A percentile compares a stretch with the other conserved stretches of the same genome.
Evolutionary conservation across 495 filamentous ascomycete species (phyloP).

Genomic region (Amniculicola lignicola): DNA sequence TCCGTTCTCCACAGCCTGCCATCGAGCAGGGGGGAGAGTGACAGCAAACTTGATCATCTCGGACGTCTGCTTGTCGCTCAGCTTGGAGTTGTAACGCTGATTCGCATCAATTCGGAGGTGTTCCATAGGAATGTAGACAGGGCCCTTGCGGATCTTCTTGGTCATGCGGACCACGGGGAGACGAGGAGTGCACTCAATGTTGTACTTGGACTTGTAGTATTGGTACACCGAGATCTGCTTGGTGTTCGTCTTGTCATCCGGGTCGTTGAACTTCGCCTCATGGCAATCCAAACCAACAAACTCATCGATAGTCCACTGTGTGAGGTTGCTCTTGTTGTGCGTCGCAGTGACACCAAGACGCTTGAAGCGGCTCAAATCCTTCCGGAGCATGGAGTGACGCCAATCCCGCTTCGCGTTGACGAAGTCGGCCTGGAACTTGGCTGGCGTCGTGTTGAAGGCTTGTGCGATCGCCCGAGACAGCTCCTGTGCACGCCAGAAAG

Average conservation of each 20-base stretch:
- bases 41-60: conserved; percentile 88
- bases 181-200: conserved; percentile 52
- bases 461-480: conserved; percentile 37
- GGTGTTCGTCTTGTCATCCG: conserved; percentile 43
- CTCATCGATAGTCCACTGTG: conserved; percentile 59
- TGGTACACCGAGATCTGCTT: conserved; percentile 59
- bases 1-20: conserved; percentile 59
- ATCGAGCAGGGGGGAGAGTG: conserved; percentile 60
- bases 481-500: conserved; percentile 59
- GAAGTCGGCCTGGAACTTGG: conserved; percentile 16
- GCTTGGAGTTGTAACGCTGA: conserved; percentile 77
- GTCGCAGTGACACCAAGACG: conserved; percentile 66
- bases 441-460: conserved; percentile 23
- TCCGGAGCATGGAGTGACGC: conserved; percentile 45
- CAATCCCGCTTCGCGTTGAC: conserved; percentile 18
- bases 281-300: conserved; percentile 56
- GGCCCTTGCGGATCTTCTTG: conserved; percentile 45
- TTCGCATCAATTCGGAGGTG: conserved; percentile 58
- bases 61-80: conserved; percentile 65
- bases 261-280: conserved; percentile 57
- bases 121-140: conserved; percentile 74
- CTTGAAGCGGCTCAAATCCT: conserved; percentile 53
- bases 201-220: conserved; percentile 69
- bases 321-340: conserved; percentile 26
- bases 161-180: conserved; percentile 71